These are phyloP conservation scores for Phytophthora pinifolia DNA, from an alignment of 352 stramenopile species.

Conservation along the genomic window DNA sequence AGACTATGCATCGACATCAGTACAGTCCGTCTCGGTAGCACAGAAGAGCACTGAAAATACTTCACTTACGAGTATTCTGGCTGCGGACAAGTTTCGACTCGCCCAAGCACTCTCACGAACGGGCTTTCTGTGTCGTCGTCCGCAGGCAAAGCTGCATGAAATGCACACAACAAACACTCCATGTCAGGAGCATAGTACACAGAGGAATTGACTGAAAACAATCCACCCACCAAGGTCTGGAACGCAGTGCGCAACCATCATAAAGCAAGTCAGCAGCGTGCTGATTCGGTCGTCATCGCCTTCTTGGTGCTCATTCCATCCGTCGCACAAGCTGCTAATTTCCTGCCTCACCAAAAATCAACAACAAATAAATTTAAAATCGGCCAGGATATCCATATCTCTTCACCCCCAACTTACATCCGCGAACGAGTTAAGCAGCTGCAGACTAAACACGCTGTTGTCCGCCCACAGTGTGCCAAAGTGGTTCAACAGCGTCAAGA, in stretches of 20 bases:
- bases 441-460: constrained; percentile 72
- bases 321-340: constrained; percentile 43
- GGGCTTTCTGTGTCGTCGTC: constrained; percentile 15
- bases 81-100: constrained; percentile 29
- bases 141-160: constrained; percentile 12
- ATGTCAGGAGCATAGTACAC: neutral
- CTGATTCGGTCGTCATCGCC: constrained; percentile 38
- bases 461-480: constrained; percentile 60
- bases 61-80: constrained; percentile 46
- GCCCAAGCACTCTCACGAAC: constrained; percentile 36
- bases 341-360: constrained; percentile 32
- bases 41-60: neutral
- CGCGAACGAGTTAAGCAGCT: constrained; percentile 62
- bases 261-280: constrained; percentile 49
- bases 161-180: constrained; percentile 1
- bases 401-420: constrained; percentile 34
- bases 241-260: constrained; percentile 56
- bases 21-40: neutral
- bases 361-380: neutral
- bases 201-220: neutral
- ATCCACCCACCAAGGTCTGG: constrained; percentile 42
- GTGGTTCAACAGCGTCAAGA: constrained; percentile 46
- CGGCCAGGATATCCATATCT: neutral
- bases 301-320: constrained; percentile 21
- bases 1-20: constrained; percentile 13